Evolutionary conservation across 2,329 filamentous ascomycete species (phyloP).

Genomic region (Sclerotinia subarctica): DNA sequence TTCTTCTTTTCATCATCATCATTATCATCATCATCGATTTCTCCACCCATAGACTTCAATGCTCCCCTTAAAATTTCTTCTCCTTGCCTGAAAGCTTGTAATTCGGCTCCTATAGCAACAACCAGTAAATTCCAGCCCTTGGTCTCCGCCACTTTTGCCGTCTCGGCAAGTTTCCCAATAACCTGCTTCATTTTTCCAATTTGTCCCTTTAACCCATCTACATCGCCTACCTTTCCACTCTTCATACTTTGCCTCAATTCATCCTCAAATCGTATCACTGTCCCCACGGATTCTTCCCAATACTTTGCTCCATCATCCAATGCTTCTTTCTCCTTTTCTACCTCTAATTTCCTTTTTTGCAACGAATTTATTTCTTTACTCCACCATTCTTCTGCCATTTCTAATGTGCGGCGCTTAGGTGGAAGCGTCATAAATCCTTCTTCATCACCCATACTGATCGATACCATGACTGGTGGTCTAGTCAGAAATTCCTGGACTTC

Average conservation of each 20-base stretch:
- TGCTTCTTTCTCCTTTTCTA: constrained; percentile 60
- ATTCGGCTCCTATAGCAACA: constrained; percentile 70
- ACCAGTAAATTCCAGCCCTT: constrained; percentile 72
- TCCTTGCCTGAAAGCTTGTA: constrained; percentile 63
- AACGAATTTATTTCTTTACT: constrained; percentile 58
- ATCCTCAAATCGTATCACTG: constrained; percentile 63
- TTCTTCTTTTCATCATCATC: constrained; percentile 23
- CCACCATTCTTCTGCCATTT: constrained; percentile 72
- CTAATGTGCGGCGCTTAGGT: constrained; percentile 62
- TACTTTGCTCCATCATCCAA: constrained; percentile 64
- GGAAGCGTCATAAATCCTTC: constrained; percentile 55
- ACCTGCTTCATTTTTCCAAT: constrained; percentile 56
- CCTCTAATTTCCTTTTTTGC: constrained; percentile 51
- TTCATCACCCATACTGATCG: constrained; percentile 36
- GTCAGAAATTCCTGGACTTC: constrained; percentile 59
- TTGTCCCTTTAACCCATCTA: constrained; percentile 45
- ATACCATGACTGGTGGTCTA: constrained; percentile 46
- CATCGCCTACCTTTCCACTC: constrained; percentile 40
- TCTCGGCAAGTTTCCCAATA: constrained; percentile 53
- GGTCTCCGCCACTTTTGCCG: constrained; percentile 53
- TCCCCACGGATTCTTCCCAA: constrained; percentile 61
- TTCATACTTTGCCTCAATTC: constrained; percentile 57
- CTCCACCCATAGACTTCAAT: constrained; percentile 27
- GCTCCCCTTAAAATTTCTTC: constrained; percentile 51
- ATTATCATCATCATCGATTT: neutral